Evolutionary conservation across 306 rosid species (phyloP), one percentile per base, ranked within the genome.

Genomic region (Cucurbita maxima): DNA sequence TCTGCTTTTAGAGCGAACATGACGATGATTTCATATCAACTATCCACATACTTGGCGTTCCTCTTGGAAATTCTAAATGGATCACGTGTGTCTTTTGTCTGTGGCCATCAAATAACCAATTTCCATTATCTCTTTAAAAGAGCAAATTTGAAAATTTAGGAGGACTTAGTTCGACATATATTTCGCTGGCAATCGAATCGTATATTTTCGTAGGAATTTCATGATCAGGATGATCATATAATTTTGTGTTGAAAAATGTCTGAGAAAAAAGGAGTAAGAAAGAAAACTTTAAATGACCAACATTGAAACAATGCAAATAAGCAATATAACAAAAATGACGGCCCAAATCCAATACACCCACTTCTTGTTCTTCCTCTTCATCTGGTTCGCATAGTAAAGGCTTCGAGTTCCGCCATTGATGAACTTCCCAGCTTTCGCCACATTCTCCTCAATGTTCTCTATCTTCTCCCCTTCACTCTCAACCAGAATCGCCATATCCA

Each of bases 401-500:
- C 80, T 86, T 44, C 73, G 76, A 50, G 94, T 88, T 47, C 94
- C 94, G 30, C 94, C 98, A 82, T 82, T 90, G 77, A 94, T 79
- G 58, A 64, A 89, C 62, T 50, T 43, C n/a, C 87, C 82, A 0
- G 88, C 97, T 71, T 53, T 84, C n/a, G 69, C 92, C 48, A 94
- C 87, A 77, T 88, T 94, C 82, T 89, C 88, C 78, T 94, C 99
- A 61, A 94, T 94, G 58, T 84, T 88, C 50, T 94, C 97, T 30
- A 94, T 41, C 54, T 89, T 81, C 30, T 86, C 92, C 19, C 96
- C 97, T 68, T 89, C 97, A 14, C 88, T 82, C 83, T 94, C 96
- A 52, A 94, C 92, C 81, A 91, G 75, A 81, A 94, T 81, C 58
- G 96, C 97, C 99, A 94, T 94, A 75, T 91, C 99, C 74, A 94